A percentile compares a stretch with the other conserved stretches of the same genome.
Conservation (phyloP, 192 early-diverging fungal genomes). For the Gamsiella multidivaricata region DNA sequence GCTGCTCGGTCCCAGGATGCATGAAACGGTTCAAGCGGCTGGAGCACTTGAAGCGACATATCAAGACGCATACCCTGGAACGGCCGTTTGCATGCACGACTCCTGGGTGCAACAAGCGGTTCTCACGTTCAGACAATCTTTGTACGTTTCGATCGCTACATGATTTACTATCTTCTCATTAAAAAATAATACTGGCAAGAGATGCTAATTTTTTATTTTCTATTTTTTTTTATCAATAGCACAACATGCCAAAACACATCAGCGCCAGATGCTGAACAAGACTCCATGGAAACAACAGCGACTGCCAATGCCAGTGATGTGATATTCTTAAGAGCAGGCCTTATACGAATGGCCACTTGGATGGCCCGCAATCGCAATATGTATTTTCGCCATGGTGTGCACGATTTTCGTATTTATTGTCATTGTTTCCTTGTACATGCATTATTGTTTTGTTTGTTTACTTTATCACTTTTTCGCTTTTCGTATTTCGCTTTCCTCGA, state of each 20-base stretch:
- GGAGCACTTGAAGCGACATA: slow-evolving; percentile 86
- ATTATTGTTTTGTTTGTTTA: neutral
- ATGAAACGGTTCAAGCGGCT: slow-evolving; percentile 77
- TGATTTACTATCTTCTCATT: no score
- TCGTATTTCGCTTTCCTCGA: neutral
- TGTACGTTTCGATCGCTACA: no score
- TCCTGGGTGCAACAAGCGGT: slow-evolving; percentile 81
- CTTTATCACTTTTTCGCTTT: neutral
- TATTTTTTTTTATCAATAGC: slow-evolving; percentile 18
- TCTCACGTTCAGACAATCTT: slow-evolving; percentile 82
- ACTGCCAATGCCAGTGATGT: slow-evolving; percentile 2
- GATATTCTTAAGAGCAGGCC: neutral
- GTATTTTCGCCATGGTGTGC: no score
- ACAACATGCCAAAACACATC: slow-evolving; percentile 53
- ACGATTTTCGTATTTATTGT: neutral
- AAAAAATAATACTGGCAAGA: no score
- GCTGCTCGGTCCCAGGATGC: slow-evolving; percentile 50
- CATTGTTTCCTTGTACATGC: neutral
- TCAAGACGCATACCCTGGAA: slow-evolving; percentile 80
- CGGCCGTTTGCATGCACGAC: slow-evolving; percentile 73
- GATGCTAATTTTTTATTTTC: neutral
- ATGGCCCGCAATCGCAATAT: no score
- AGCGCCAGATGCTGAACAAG: slow-evolving; percentile 42
- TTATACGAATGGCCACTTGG: no score
- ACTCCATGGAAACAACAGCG: slow-evolving; percentile 47